A percentile compares a stretch with the other conserved stretches of the same genome.
These are phyloP conservation scores for Fonsecaea monophora DNA, from an alignment of 2,329 filamentous ascomycete genomes.

Conservation along the genomic window DNA sequence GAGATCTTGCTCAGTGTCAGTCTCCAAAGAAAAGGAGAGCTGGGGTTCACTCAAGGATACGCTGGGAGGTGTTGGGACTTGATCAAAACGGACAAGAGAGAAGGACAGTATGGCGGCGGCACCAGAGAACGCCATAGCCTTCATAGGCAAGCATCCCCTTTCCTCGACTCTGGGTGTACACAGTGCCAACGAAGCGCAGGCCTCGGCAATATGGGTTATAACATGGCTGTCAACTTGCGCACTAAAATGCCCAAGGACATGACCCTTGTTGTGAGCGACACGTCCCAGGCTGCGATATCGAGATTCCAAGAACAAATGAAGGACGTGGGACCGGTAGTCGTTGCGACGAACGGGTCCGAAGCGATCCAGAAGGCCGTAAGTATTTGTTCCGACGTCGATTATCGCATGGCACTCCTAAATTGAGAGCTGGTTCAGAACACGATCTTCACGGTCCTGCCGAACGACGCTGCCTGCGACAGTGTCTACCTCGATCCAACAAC, in stretches of 20 bases:
- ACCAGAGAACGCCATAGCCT: conserved; percentile 13
- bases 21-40: neutral
- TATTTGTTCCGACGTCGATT: neutral
- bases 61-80: neutral
- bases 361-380: conserved; percentile 47
- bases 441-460: conserved; percentile 19
- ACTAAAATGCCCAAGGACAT: conserved; percentile 44
- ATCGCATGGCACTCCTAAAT: neutral
- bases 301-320: conserved; percentile 48
- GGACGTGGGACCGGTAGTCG: conserved; percentile 45
- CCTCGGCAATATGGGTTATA: conserved; percentile 51
- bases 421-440: conserved; percentile 17
- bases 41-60: neutral
- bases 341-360: conserved; percentile 47
- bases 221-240: conserved; percentile 49
- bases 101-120: neutral
- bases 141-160: conserved; percentile 14
- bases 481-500: conserved; percentile 20
- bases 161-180: neutral
- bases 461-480: conserved; percentile 6
- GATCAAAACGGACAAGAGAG: neutral
- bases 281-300: conserved; percentile 46
- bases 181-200: conserved; percentile 35
- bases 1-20: neutral
- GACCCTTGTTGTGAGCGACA: conserved; percentile 47